phyloP scores from a whole-genome alignment of 371 early-diverging fungal species.

The Lichtheimia corymbifera region DNA sequence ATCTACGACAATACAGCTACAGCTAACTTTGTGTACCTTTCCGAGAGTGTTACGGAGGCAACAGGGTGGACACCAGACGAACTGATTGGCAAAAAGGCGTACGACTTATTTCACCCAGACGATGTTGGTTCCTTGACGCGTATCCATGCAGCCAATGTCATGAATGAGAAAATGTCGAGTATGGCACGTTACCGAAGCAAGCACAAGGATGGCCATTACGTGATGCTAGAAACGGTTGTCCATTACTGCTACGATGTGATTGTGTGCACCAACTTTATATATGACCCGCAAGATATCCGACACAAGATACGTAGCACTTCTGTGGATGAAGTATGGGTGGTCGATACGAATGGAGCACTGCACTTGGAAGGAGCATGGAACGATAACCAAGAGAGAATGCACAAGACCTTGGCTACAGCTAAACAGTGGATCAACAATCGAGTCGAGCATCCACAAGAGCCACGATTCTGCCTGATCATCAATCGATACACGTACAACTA shows the following conservation, averaged over 20 bases:
- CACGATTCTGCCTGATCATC: constrained; percentile 38
- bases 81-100: constrained; percentile 44
- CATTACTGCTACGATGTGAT: constrained; percentile 43
- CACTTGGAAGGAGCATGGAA: constrained; percentile 37
- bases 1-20: constrained; percentile 58
- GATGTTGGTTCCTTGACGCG: constrained; percentile 35
- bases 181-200: constrained; percentile 30
- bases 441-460: constrained; percentile 15
- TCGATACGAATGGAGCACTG: constrained; percentile 21
- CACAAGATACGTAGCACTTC: constrained; percentile 29
- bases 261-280: constrained; percentile 28
- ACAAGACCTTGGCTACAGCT: constrained; percentile 8
- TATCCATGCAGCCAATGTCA: constrained; percentile 44
- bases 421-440: constrained; percentile 26
- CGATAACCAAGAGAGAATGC: constrained; percentile 24
- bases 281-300: constrained; percentile 12
- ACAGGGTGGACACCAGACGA: constrained; percentile 58
- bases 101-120: constrained; percentile 46
- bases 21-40: constrained; percentile 47
- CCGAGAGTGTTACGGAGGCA: constrained; percentile 49
- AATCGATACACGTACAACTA: constrained; percentile 36
- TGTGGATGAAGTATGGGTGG: constrained; percentile 28
- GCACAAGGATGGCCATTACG: constrained; percentile 38
- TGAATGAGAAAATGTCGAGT: constrained; percentile 47
- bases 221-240: constrained; percentile 29